Evolutionary conservation across 257 asterid genomes (phyloP), one percentile per base, ranked within the genome.

Genomic region (Jacaranda mimosifolia): DNA sequence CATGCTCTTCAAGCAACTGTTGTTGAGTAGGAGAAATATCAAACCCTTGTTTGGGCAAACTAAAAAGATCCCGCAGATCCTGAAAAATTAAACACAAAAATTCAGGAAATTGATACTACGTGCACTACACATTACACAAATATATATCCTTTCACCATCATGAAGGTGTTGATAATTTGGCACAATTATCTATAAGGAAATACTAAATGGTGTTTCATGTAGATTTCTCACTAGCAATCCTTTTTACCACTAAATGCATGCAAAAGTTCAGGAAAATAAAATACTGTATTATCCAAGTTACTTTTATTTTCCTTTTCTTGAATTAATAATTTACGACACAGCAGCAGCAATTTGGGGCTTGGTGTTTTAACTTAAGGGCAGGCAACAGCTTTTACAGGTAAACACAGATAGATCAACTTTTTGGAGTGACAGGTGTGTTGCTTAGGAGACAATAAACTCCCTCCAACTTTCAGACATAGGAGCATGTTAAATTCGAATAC

Each of bases 1-100:
- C 98, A 68, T 95, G 99, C 86, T 95, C 98, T 82, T 95, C 96
- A 70, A 82, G 94, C 84, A 95, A 81, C 86, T 95, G 99, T 62
- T 85, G 88, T 76, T 90, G 99, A 73, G 99, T 95, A 72, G 78
- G 86, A 59, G 99, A 95, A 48, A 92, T 64, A 77, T 95, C 97
- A 83, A 95, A 95, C 68, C 99, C 98, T 55, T 88, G 91, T 68
- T 83, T 75, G 6, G 99, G 99, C 80, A 95, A 79, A 74, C 88
- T 78, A 80, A 95, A 95, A 32, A 95, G 97, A 82, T 95, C 98
- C 80, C 71, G 76, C 70, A 95, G 87, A 82, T 95, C 99, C 99
- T 95, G 90, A 74, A 74, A 80, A 80, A 49, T 67, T 35, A 62
- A 70, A 63, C 67, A 80, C 79, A 39, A 26, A 68, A 18, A 75